Conservation (phyloP, 2,329 filamentous ascomycete genomes). For the Alternaria gaisen region DNA sequence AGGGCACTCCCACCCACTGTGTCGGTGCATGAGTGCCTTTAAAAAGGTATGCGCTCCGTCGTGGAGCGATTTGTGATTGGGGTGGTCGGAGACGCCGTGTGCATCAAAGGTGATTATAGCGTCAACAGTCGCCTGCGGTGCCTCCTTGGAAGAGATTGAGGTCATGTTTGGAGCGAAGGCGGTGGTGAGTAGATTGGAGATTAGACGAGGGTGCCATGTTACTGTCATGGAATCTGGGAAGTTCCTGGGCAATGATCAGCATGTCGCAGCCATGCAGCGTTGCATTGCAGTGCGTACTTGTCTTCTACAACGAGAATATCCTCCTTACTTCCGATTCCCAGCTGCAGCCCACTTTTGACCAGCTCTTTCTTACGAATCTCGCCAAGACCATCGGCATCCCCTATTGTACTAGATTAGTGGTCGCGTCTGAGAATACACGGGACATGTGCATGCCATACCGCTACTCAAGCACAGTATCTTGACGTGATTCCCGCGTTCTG, state of each 20-base stretch:
- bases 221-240: slow-evolving; percentile 91
- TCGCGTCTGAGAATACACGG: background rate
- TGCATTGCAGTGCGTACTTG: slow-evolving; percentile 58
- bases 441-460: slow-evolving; percentile 59
- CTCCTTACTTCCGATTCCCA: slow-evolving; percentile 77
- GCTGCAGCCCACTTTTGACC: slow-evolving; percentile 76
- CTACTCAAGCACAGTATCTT: slow-evolving; percentile 94
- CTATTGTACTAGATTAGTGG: slow-evolving; percentile 52
- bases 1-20: slow-evolving; percentile 72
- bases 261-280: slow-evolving; percentile 11
- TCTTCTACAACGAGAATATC: slow-evolving; percentile 89
- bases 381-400: slow-evolving; percentile 87
- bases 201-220: slow-evolving; percentile 75
- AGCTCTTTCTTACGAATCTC: slow-evolving; percentile 84
- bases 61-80: slow-evolving; percentile 92
- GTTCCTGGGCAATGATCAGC: slow-evolving; percentile 55
- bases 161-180: slow-evolving; percentile 76
- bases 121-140: slow-evolving; percentile 71
- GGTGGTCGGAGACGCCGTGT: slow-evolving; percentile 84
- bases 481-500: slow-evolving; percentile 84
- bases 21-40: slow-evolving; percentile 68
- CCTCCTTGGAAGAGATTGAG: slow-evolving; percentile 50
- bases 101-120: slow-evolving; percentile 89
- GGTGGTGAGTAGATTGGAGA: slow-evolving; percentile 74
- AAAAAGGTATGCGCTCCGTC: slow-evolving; percentile 81